Evolutionary conservation across 2,329 filamentous ascomycete genomes (phyloP).

Genomic region (Proliferodiscus dingleyae): DNA sequence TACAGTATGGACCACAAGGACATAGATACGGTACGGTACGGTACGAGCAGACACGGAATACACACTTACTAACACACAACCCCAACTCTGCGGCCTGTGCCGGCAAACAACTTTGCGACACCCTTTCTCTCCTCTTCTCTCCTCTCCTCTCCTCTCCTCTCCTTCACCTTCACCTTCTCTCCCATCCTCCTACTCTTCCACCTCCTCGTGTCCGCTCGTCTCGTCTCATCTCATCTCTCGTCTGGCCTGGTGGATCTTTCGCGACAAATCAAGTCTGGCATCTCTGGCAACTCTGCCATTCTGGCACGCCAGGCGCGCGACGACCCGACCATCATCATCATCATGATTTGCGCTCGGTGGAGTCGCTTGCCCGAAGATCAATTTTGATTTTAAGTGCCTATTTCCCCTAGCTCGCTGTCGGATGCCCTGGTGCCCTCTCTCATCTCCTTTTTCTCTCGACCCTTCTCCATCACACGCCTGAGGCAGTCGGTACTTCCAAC

Average conservation of each 20-base stretch:
- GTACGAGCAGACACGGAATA: too few relatives aligned
- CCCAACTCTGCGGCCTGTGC: too few relatives aligned
- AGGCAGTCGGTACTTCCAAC: too few relatives aligned
- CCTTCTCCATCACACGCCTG: too few relatives aligned
- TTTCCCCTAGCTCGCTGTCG: slow-evolving; percentile 5
- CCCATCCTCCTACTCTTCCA: not conserved
- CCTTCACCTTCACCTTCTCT: not conserved
- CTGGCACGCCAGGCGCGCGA: not conserved
- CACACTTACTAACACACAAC: too few relatives aligned
- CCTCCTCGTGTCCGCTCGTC: too few relatives aligned
- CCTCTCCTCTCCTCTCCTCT: not conserved
- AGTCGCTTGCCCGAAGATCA: slow-evolving; percentile 1
- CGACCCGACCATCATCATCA: too few relatives aligned
- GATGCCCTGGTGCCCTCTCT: slow-evolving; percentile 7
- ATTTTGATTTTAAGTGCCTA: slow-evolving; percentile 2
- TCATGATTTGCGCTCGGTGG: not conserved
- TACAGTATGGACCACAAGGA: too few relatives aligned
- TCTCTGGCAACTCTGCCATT: not conserved
- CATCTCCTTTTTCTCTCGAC: slow-evolving; percentile 13
- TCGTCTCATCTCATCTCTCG: too few relatives aligned
- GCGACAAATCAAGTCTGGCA: slow-evolving; percentile 1
- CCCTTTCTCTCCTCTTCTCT: too few relatives aligned
- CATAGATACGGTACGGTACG: too few relatives aligned
- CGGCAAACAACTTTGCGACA: too few relatives aligned
- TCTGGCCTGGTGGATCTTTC: not conserved